These are phyloP conservation scores for Trametes meyenii DNA, from an alignment of 768 basidiomycete species.

Conservation along the genomic window DNA sequence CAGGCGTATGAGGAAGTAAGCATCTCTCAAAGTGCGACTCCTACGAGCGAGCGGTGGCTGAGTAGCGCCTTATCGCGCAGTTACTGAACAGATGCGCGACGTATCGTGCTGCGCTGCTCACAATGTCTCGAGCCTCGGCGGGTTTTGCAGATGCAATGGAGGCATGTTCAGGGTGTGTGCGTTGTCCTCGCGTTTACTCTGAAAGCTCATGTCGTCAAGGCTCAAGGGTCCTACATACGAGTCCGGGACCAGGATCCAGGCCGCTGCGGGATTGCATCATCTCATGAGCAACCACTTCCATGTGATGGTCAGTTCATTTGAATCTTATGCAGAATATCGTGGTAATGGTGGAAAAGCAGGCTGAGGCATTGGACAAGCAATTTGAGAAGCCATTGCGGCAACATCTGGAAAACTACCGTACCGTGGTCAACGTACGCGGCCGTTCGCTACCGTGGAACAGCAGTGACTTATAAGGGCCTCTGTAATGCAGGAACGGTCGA, in stretches of 20 bases:
- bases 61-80: constrained; percentile 41
- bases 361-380: constrained; percentile 81
- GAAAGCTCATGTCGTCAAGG: constrained; percentile 38
- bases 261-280: constrained; percentile 87
- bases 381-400: constrained; percentile 90
- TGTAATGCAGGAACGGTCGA: constrained; percentile 73
- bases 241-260: constrained; percentile 79
- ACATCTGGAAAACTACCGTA: constrained; percentile 79
- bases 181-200: neutral
- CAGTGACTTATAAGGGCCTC: neutral
- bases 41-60: constrained; percentile 4
- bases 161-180: constrained; percentile 73
- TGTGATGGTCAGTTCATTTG: constrained; percentile 64
- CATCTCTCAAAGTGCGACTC: constrained; percentile 13
- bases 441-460: neutral
- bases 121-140: constrained; percentile 82
- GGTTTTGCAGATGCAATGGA: constrained; percentile 87
- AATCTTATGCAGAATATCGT: neutral
- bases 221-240: constrained; percentile 82
- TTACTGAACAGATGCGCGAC: constrained; percentile 73
- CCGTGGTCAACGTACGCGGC: constrained; percentile 63
- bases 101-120: constrained; percentile 80
- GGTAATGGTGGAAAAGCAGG: constrained; percentile 45
- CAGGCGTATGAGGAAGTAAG: constrained; percentile 83
- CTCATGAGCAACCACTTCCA: constrained; percentile 93